Evolutionary conservation across 83 land plant genomes (phyloP).

Genomic region (Diphasiastrum complanatum): DNA sequence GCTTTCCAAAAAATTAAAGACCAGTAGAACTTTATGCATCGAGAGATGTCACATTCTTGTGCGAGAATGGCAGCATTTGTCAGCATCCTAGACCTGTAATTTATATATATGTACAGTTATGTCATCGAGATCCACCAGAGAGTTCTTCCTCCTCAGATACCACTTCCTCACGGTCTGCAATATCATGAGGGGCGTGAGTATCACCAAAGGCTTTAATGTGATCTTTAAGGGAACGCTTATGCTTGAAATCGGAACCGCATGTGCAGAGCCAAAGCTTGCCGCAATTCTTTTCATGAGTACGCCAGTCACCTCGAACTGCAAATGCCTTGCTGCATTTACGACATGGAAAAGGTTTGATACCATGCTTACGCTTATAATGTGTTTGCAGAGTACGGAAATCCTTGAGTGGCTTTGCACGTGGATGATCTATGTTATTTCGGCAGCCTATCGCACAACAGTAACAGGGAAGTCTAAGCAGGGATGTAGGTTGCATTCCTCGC

Average conservation of each 20-base stretch:
- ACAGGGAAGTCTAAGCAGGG: constrained; percentile 39
- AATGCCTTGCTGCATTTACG: constrained; percentile 41
- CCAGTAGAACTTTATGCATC: too few species aligned
- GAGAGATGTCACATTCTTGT: too few species aligned
- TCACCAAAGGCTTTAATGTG: constrained; percentile 41
- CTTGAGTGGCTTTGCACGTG: constrained; percentile 36
- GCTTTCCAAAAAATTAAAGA: too few species aligned
- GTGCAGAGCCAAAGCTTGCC: constrained; percentile 43
- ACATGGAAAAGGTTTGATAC: constrained; percentile 39
- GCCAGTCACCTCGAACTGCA: too few species aligned
- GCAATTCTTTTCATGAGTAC: too few species aligned
- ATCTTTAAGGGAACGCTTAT: constrained; percentile 46
- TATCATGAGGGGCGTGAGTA: constrained; percentile 29
- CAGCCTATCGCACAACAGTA: constrained; percentile 51
- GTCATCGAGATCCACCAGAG: too few species aligned
- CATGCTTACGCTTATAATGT: constrained; percentile 44
- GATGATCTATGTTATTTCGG: constrained; percentile 44
- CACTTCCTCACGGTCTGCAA: constrained; percentile 2
- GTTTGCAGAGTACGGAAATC: constrained; percentile 49
- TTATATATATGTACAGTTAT: too few species aligned
- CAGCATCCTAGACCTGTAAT: too few species aligned
- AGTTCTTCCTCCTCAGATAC: too few species aligned
- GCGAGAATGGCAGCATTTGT: too few species aligned
- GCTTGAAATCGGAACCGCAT: constrained; percentile 51
- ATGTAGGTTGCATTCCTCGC: constrained; percentile 28